These are phyloP conservation scores for Fraxinus sp. DNA, from an alignment of 305 asterid species.

Conservation along the genomic window DNA sequence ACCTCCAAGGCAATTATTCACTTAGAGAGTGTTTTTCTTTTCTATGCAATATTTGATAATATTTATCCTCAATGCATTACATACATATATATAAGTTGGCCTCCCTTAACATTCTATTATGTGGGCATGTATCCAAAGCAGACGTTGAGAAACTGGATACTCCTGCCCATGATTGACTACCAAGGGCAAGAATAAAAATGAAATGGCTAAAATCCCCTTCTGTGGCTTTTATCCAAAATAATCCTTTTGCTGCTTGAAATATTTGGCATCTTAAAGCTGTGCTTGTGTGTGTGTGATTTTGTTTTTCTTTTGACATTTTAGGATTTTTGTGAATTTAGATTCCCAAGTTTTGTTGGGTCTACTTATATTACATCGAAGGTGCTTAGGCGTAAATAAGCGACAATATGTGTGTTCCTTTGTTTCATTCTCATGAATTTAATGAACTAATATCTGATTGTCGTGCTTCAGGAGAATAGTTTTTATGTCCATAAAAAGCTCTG, in stretches of 20 bases:
- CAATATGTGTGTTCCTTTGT: not conserved
- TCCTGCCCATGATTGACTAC: not conserved
- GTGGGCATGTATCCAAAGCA: not conserved
- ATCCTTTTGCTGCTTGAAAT: not conserved
- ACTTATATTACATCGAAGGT: not conserved
- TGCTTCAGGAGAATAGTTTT: not conserved
- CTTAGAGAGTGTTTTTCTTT: not conserved
- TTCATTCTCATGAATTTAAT: not conserved
- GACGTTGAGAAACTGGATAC: not conserved
- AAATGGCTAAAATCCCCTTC: not conserved
- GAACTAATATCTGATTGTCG: not conserved
- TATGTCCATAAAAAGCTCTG: not conserved
- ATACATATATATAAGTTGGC: not conserved
- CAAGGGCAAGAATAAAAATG: not conserved
- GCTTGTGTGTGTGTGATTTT: not conserved
- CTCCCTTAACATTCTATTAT: not conserved
- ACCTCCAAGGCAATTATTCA: slow-evolving; percentile 64
- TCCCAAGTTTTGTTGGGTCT: not conserved
- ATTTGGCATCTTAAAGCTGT: not conserved
- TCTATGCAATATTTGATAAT: not conserved
- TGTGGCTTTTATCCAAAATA: not conserved
- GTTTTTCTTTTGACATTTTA: not conserved
- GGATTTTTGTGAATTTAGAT: not conserved
- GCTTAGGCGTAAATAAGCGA: not conserved
- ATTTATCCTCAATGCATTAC: not conserved